These are phyloP conservation scores for Cordyceps fumosorosea DNA, from an alignment of 2,329 filamentous ascomycete genomes.

Conservation along the genomic window DNA sequence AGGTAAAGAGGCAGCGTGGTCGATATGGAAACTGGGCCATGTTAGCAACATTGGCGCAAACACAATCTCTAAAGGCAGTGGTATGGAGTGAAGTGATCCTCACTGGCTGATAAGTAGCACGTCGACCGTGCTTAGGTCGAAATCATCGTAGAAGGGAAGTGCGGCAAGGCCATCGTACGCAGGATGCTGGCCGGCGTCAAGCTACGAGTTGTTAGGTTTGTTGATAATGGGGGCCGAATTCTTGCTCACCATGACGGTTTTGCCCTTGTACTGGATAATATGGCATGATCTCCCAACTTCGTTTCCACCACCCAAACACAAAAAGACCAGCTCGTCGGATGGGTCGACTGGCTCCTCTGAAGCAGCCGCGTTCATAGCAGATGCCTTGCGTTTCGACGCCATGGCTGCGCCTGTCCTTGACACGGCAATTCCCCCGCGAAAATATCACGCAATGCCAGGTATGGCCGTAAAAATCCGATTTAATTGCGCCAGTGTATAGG, in stretches of 20 bases:
- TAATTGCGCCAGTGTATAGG: background rate
- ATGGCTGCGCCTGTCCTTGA: conserved; percentile 41
- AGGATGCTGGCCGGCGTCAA: conserved; percentile 95
- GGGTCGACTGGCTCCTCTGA: conserved; percentile 87
- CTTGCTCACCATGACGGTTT: conserved; percentile 82
- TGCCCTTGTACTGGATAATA: conserved; percentile 98
- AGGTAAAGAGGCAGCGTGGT: conserved; percentile 96
- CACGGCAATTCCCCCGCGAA: background rate
- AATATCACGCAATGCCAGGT: background rate
- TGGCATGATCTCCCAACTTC: conserved; percentile 97
- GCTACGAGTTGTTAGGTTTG: conserved; percentile 40
- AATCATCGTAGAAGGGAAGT: conserved; percentile 96
- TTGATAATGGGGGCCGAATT: background rate
- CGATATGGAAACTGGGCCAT: conserved; percentile 78
- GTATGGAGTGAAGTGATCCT: conserved; percentile 39
- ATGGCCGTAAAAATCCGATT: background rate
- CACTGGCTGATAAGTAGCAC: conserved; percentile 99
- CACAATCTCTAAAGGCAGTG: background rate
- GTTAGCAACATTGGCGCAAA: background rate
- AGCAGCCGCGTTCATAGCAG: conserved; percentile 58
- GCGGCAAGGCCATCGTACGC: conserved; percentile 91
- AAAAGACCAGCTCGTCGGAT: conserved; percentile 87
- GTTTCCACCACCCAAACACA: conserved; percentile 90
- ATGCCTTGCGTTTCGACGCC: conserved; percentile 89
- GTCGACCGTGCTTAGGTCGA: conserved; percentile 94